Base-by-base conservation (phyloP, 257 asterid species). In the Solanum pimpinellifolium region DNA sequence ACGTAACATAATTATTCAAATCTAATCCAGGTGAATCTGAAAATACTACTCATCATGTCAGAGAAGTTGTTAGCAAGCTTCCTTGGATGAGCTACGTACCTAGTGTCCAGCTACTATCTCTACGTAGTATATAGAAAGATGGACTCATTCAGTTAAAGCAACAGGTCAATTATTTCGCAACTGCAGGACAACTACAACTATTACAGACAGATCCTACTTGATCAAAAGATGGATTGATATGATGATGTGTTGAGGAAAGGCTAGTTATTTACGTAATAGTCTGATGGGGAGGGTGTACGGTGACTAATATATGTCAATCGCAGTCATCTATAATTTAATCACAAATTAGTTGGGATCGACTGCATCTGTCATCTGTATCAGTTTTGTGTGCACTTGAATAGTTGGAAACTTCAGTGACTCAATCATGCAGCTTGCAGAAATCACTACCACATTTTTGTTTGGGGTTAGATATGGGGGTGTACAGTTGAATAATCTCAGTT, bases 401-500 rank as follows among this genome's bases (percentile, higher is more conserved):
- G 74, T 47, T 33, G 77, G 18, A 68, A 46, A 29, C 11, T 33
- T 31, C 9, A 23, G 44, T 42, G 77, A 65, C 46, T 65, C 69
- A 9, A 66, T 66, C 7, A 47, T 65, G 35, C 33, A n/a, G 60
- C 25, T 74, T 39, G 60, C 73, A 42, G 35, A 44, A 6, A 41
- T 37, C 41, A 41, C 77, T 70, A 33, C 25, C 37, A 62, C 33
- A 56, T 74, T 85, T 77, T 14, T 46, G 14, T 87, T 47, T 47
- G 68, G 86, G 66, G 23, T 42, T 77, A 87, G 52, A 18, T 66
- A 41, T 62, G 49, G 86, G 83, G 82, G 84, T 41, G 91, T 69
- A 89, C 86, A 77, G 86, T 72, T 89, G 72, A 87, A 87, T 89
- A 76, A 87, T 77, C 77, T 49, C 52, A 31, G 82, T 5, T 76